phyloP scores from a whole-genome alignment of 2,329 filamentous ascomycete genomes.

The Chrysoporthe cubensis region DNA sequence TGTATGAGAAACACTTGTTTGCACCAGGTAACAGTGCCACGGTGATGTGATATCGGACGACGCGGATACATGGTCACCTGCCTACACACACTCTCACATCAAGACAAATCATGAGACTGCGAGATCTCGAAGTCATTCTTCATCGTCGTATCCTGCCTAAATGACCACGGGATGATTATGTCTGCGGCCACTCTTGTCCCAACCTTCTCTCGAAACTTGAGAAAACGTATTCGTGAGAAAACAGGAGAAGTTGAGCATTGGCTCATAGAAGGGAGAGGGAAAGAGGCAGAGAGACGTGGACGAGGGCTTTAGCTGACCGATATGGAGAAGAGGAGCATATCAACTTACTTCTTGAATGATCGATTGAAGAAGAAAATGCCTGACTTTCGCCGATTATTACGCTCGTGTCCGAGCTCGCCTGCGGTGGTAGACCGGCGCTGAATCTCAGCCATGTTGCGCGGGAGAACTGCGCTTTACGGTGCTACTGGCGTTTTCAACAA shows the following conservation, averaged over 20 bases:
- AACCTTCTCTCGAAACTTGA: neutral
- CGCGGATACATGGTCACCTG: neutral
- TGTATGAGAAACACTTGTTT: conserved; percentile 28
- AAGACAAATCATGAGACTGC: neutral
- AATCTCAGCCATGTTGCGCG: conserved; percentile 21
- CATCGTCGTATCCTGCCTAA: neutral
- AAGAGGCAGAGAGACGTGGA: neutral
- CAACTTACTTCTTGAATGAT: conserved; percentile 28
- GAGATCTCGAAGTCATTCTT: neutral
- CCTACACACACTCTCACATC: neutral
- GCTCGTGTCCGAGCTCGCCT: conserved; percentile 20
- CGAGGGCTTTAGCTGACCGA: neutral
- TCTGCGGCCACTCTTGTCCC: neutral
- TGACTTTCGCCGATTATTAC: conserved; percentile 24
- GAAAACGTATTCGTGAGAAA: neutral
- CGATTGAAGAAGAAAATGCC: conserved; percentile 28
- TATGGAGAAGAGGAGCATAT: neutral
- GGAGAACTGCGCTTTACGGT: neutral
- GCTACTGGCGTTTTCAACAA: neutral
- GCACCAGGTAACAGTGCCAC: neutral
- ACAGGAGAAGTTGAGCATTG: neutral
- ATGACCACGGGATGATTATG: neutral
- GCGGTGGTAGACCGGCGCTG: conserved; percentile 26
- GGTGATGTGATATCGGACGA: neutral
- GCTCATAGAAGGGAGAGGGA: neutral